Base-by-base conservation (phyloP, 805 yeast genomes). In the Metschnikowia arizonensis region DNA sequence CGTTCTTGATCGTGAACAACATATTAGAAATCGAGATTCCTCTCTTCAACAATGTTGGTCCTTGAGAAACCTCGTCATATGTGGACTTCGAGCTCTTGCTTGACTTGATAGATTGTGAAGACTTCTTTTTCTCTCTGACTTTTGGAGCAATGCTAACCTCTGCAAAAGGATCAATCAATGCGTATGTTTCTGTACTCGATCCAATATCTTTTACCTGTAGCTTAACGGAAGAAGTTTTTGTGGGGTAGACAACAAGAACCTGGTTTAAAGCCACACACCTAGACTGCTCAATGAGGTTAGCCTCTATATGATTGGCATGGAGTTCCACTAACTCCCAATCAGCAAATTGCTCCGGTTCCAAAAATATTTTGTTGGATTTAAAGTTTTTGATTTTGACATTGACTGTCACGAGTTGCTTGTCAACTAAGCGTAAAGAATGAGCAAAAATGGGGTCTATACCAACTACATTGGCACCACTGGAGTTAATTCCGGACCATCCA, bases 311-410 rank as follows among this genome's bases (percentile, higher is more conserved):
- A 24, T 76, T 80, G 2, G 96, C 91, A 62, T 91, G 86, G 2
- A 85, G 63, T 58, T 90, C 96, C 2, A 89, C 85, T 23, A 87
- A 68, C 53, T 90, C 97, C 97, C 97, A 91, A 59, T 91, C 99
- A 4, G 83, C 74, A 1, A 82, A 63, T 0, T 87, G 74, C 15
- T 77, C 64, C 0, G 98, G 98, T 56, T 87, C 96, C 35, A 91
- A 73, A 56, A 78, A 81, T 2, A 90, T 81, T 3, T 81, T 78
- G 5, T 72, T 68, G 1, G 88, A 79, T 33, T 64, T 72, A n/a
- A 75, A 78, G 44, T 61, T 63, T 31, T 77, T 69, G 11, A 78
- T 68, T 45, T 76, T 73, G 42, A 83, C 58, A 30, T 65, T 69
- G 32, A 85, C 48, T 1, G 66, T 61, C 15, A 65, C 56, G 4